Conservation (phyloP, 495 filamentous ascomycete species). For the Pseudoneurospora amorphoporcata region DNA sequence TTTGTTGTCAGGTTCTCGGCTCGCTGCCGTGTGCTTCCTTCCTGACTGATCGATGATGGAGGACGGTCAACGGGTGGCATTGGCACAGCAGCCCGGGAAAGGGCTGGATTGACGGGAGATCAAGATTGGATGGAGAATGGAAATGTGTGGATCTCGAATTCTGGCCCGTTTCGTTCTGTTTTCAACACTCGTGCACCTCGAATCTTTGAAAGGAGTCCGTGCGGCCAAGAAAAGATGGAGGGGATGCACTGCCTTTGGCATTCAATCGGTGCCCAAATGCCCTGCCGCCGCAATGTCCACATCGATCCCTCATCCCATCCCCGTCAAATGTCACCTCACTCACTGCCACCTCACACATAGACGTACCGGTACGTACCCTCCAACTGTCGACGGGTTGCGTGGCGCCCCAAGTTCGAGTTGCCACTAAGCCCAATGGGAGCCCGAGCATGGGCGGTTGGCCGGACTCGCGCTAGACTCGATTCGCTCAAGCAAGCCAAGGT, state of each 20-base stretch:
- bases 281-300: background rate
- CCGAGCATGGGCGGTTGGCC: background rate
- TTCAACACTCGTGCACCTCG: background rate
- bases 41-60: background rate
- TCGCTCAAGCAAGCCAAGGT: background rate
- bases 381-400: background rate
- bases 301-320: background rate
- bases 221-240: background rate
- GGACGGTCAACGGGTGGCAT: background rate
- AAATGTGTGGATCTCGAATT: constrained; percentile 23
- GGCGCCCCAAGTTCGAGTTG: background rate
- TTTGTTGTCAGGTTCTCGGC: background rate
- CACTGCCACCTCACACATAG: background rate
- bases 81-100: constrained; percentile 1
- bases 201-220: background rate
- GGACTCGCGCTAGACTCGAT: constrained; percentile 4
- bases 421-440: background rate
- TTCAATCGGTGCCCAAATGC: background rate
- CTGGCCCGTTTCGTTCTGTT: background rate
- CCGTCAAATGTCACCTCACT: background rate
- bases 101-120: constrained; percentile 15
- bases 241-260: background rate
- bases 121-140: constrained; percentile 21
- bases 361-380: background rate
- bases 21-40: background rate